Evolutionary conservation across 1,284 basidiomycete species (phyloP).

Genomic region (Takashimella tepidaria): DNA sequence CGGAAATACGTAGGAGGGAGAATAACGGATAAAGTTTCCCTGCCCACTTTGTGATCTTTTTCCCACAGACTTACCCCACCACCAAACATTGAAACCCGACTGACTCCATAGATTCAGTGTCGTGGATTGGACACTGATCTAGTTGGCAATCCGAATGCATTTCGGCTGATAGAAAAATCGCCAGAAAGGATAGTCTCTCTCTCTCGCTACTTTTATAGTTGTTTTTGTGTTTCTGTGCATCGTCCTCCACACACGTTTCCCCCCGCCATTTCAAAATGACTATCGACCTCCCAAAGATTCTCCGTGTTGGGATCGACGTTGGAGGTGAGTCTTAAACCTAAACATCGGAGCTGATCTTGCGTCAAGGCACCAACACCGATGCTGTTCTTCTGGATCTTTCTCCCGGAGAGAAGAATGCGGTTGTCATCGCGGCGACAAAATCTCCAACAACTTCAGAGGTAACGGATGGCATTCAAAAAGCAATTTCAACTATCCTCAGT

Average conservation of each 20-base stretch:
- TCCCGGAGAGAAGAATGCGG: constrained; percentile 15
- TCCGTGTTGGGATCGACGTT: constrained; percentile 53
- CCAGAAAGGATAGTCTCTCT: too few relatives aligned
- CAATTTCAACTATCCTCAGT: constrained; percentile 13
- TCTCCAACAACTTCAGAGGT: constrained; percentile 55
- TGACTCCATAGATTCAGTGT: too few relatives aligned
- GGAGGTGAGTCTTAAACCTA: constrained; percentile 46
- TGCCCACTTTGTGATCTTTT: neutral
- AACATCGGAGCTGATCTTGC: neutral
- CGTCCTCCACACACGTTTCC: neutral
- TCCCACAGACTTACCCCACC: too few relatives aligned
- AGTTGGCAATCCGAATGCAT: neutral
- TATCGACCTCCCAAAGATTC: neutral
- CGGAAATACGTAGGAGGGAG: too few relatives aligned
- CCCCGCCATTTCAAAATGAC: neutral
- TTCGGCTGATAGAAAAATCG: neutral
- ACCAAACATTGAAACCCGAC: too few relatives aligned
- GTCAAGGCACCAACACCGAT: constrained; percentile 51
- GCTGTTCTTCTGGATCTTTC: constrained; percentile 54
- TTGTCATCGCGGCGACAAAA: constrained; percentile 54
- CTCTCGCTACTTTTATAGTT: neutral
- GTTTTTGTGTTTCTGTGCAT: too few relatives aligned
- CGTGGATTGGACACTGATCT: too few relatives aligned
- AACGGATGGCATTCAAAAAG: constrained; percentile 51
- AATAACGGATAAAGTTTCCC: neutral